Conservation (phyloP, 352 stramenopile genomes). For the Phytophthora agathidicida region DNA sequence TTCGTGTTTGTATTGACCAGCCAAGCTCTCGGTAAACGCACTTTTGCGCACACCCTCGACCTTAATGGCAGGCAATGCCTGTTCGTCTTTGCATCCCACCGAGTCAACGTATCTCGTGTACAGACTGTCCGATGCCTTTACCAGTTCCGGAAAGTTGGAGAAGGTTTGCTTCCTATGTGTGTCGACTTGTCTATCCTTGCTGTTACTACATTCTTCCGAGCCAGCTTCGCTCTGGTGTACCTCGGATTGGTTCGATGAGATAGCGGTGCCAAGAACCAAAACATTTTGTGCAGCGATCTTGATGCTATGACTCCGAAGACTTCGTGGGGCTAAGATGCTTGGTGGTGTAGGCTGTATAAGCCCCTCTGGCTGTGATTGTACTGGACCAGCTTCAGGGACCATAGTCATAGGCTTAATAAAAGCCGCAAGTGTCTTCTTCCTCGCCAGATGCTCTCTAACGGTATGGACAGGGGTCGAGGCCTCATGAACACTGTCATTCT, state of each 20-base stretch:
- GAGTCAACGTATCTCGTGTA: conserved; percentile 40
- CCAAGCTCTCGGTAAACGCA: conserved; percentile 55
- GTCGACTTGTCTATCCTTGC: background rate
- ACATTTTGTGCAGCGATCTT: conserved; percentile 47
- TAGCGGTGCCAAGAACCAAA: conserved; percentile 18
- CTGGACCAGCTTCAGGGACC: background rate
- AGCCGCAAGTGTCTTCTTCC: conserved; percentile 3
- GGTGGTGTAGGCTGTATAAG: conserved; percentile 15
- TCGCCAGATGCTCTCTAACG: background rate
- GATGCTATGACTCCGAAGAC: conserved; percentile 34
- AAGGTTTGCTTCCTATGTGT: conserved; percentile 38
- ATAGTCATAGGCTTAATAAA: background rate
- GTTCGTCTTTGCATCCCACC: conserved; percentile 15
- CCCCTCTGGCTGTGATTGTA: background rate
- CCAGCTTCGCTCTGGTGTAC: background rate
- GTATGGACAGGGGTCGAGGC: background rate
- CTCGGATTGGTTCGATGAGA: conserved; percentile 26
- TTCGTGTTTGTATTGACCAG: conserved; percentile 56
- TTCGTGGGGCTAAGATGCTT: conserved; percentile 12
- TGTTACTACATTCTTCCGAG: conserved; percentile 1
- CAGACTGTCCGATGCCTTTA: conserved; percentile 43
- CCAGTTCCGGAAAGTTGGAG: conserved; percentile 38
- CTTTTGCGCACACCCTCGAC: conserved; percentile 62
- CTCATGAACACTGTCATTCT: conserved; percentile 41
- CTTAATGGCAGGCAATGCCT: conserved; percentile 36